Percentiles rank a stretch among this genome's conserved stretches.
These are phyloP conservation scores for Chlorella sp. DNA, from an alignment of 139 green algal species.

Conservation along the genomic window DNA sequence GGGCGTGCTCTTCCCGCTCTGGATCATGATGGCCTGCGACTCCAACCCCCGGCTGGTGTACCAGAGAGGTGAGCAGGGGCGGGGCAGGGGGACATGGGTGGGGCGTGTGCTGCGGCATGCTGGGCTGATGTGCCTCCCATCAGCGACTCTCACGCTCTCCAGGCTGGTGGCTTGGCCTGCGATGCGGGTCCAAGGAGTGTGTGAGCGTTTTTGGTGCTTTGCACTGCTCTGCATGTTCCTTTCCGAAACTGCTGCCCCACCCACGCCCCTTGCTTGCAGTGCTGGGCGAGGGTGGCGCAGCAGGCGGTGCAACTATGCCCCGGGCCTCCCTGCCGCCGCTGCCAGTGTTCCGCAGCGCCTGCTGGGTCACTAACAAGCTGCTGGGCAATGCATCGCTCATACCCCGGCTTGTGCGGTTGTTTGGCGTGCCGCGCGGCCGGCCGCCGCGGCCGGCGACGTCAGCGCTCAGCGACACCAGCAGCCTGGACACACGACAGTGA, in stretches of 20 bases:
- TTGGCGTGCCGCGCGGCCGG: background rate
- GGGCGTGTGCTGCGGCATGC: too few species aligned
- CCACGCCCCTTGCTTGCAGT: background rate
- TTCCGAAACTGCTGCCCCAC: too few species aligned
- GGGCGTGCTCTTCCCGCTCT: conserved; percentile 73
- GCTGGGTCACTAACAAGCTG: conserved; percentile 21
- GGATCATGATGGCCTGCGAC: conserved; percentile 71
- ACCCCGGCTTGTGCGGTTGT: background rate
- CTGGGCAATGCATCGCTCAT: background rate
- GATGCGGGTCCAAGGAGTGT: too few species aligned
- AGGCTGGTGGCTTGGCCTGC: too few species aligned
- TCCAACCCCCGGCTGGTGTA: conserved; percentile 48
- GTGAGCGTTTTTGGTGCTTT: too few species aligned
- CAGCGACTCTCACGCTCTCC: too few species aligned
- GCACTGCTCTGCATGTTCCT: too few species aligned
- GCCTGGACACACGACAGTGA: background rate
- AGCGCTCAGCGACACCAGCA: conserved; percentile 1
- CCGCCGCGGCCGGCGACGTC: too few species aligned
- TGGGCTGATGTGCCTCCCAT: too few species aligned
- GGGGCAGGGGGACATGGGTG: too few species aligned
- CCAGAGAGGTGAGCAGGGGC: background rate
- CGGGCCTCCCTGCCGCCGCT: background rate
- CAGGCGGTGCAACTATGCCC: background rate
- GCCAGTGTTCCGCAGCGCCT: conserved; percentile 11
- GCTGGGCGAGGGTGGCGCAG: conserved; percentile 1